Base-by-base conservation (phyloP, 1,284 basidiomycete species). In the Sparassis latifolia region DNA sequence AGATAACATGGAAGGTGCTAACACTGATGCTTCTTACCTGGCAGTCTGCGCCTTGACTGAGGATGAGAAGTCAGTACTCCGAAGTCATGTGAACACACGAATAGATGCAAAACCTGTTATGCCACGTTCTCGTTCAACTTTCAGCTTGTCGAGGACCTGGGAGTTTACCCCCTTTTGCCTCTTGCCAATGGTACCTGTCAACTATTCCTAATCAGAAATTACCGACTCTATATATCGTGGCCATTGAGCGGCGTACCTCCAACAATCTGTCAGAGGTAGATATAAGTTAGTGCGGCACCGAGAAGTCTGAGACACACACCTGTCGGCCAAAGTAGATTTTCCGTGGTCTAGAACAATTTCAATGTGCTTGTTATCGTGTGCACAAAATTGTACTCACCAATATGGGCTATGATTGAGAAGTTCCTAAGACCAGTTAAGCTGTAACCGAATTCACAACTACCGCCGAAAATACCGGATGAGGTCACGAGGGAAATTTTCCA, bases 361-460 rank as follows among this genome's bases (percentile, higher is more conserved):
- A 35, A 5, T 12, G 41, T 28, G 32, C 33, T 45, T 2, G 33
- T 35, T 43, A 33, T 39, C 6, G 12, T n/a, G n/a, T 37, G 20
- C 20, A 20, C 20, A 20, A 20, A 20, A 20, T 20, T 20, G 20
- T 20, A 42, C 66, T 50, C 61, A 86, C 87, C 92, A 58, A 95
- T 95, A 66, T 96, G 92, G 1, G 92, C 93, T 61, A 97, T 94
- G 52, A 97, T 92, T 3, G 91, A 94, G 63, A 97, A 92, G 67
- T 97, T 97, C 47, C 91, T 92, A 54, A 42, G 47, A 6, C 31
- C 29, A 38, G 29, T 27, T 9, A 46, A 29, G 41, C 20, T 42
- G 20, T 41, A 33, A 42, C 5, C 30, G 10, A 35, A 43, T 32
- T 29, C 45, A 30, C 20, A 27, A 2, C 9, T 28, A 10, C 10